Evolutionary conservation across 345 rosid genomes (phyloP), one percentile per base, ranked within the genome.

Genomic region (Carallia brachiata): DNA sequence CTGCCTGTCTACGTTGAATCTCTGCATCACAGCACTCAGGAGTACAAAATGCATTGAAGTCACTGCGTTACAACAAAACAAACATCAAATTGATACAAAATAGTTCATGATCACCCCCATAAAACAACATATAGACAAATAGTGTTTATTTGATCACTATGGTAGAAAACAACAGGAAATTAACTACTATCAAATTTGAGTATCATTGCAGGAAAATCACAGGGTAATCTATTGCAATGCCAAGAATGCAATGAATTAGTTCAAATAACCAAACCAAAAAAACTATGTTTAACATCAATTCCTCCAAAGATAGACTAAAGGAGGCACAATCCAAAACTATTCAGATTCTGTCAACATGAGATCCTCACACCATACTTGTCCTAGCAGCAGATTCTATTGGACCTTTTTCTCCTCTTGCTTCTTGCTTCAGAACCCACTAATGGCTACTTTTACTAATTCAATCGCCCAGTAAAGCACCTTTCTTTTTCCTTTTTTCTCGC

Each of bases 41-140:
- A 15, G 77, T 53, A 39, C 84, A 83, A 75, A 79, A 83, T 39
- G 82, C 76, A 61, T 28, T 32, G 39, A 75, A 62, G 59, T 68
- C 40, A 19, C 84, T 79, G 76, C 78, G 72, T 71, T 62, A 15
- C 16, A 70, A 28, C 47, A 47, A 1, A 23, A 47, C 63, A 53
- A 57, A 62, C 61, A 32, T 37, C 61, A 44, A 15, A n/a, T 36
- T 16, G 16, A 53, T 23, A 36, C 34, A 30, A n/a, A 23, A 55
- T 36, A 36, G 53, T 70, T 48, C 50, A 44, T 52, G 37, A 23
- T 27, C 5, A 31, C 18, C 37, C 56, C 47, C 50, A 23, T 31
- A 48, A 34, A 48, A 62, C 19, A 32, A n/a, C 13, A 16, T 34
- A 32, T n/a, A 36, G 61, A 28, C 0, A 52, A 54, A 44, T 47